phyloP scores from a whole-genome alignment of 2,329 filamentous ascomycete species.

The Fonsecaea monophora region DNA sequence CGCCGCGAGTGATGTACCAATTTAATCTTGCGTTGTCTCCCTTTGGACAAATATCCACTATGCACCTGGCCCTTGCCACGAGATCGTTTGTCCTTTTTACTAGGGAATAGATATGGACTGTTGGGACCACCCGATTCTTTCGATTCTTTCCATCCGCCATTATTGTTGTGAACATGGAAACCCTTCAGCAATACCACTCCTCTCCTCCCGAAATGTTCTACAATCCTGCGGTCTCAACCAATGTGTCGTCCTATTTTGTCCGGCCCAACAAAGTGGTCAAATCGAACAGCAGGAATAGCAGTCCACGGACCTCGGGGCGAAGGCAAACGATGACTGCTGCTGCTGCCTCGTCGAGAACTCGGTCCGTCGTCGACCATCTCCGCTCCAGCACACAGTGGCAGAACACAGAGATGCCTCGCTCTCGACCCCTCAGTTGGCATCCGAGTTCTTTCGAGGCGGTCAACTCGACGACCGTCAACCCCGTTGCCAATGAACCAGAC shows the following conservation, averaged over 20 bases:
- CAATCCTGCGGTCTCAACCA: conserved; percentile 24
- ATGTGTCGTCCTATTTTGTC: conserved; percentile 34
- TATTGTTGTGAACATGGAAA: conserved; percentile 21
- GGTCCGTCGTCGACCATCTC: conserved; percentile 37
- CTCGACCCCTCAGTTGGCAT: conserved; percentile 41
- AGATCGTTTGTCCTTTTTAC: conserved; percentile 8
- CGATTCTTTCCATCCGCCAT: conserved; percentile 5
- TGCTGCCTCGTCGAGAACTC: conserved; percentile 30
- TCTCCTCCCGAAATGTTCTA: conserved; percentile 16
- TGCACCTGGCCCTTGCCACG: conserved; percentile 6
- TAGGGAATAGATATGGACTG: conserved; percentile 30
- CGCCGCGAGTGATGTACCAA: conserved; percentile 30
- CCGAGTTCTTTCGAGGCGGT: conserved; percentile 31
- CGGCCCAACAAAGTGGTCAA: conserved; percentile 38
- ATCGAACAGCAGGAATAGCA: conserved; percentile 37
- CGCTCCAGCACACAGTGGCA: conserved; percentile 30
- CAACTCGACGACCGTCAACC: conserved; percentile 11
- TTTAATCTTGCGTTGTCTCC: conserved; percentile 34
- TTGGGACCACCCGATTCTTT: conserved; percentile 13
- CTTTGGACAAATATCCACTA: conserved; percentile 23
- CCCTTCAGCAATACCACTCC: conserved; percentile 24
- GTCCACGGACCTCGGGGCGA: conserved; percentile 32
- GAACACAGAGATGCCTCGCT: conserved; percentile 10
- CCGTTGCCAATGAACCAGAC: conserved; percentile 16
- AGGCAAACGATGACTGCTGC: conserved; percentile 38